Conservation (phyloP, 768 basidiomycete genomes). For the Boletus tomentosulus region DNA sequence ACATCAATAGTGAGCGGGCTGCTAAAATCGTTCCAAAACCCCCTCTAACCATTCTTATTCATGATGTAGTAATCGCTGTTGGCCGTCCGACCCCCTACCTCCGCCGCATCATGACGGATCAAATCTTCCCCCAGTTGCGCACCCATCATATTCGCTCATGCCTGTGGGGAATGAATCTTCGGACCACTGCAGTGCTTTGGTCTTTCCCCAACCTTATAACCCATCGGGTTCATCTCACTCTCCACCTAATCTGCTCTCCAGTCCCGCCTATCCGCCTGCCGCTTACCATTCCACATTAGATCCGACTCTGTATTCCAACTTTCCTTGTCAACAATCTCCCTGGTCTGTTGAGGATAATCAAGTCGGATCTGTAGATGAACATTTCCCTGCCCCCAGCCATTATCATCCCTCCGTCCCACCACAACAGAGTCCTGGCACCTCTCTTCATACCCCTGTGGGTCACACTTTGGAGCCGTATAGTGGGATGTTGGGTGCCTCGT, state of each 20-base stretch:
- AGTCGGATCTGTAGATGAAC: conserved; percentile 1
- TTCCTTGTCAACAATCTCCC: neutral
- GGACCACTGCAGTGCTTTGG: neutral
- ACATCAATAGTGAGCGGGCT: conserved; percentile 9
- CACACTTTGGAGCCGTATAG: neutral
- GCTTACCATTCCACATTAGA: neutral
- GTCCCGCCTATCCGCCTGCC: neutral
- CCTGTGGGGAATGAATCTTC: neutral
- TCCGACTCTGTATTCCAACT: neutral
- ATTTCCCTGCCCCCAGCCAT: neutral
- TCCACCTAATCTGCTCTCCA: neutral
- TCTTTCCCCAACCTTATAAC: neutral
- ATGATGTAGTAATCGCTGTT: conserved; percentile 4
- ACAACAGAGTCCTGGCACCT: neutral
- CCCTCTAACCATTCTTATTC: neutral
- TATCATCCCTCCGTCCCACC: neutral
- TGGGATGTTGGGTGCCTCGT: conserved; percentile 1
- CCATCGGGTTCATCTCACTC: conserved; percentile 5
- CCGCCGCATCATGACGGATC: neutral
- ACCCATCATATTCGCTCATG: neutral
- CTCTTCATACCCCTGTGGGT: neutral
- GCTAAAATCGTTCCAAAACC: neutral
- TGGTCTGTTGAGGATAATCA: neutral
- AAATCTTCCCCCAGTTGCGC: neutral
- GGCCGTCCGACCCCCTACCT: neutral